Evolutionary conservation across 2,329 filamentous ascomycete genomes (phyloP).

Genomic region (Boeremia lycopersici): DNA sequence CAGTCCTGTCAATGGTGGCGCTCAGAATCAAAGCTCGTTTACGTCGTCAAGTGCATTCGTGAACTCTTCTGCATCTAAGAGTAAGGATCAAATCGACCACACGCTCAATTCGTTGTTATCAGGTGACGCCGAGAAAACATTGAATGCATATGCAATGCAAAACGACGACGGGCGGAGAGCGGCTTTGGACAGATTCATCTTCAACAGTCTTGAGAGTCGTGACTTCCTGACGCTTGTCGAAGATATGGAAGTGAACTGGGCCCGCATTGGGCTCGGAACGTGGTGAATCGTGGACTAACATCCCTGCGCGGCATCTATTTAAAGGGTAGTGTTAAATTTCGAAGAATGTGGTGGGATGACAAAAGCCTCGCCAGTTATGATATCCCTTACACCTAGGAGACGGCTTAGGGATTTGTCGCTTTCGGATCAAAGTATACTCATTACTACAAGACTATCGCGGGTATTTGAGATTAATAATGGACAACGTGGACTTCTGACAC

Average conservation of each 20-base stretch:
- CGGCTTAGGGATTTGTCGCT: background rate
- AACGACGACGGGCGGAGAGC: constrained; percentile 49
- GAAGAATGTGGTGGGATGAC: constrained; percentile 5
- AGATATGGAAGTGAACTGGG: constrained; percentile 58
- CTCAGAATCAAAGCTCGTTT: constrained; percentile 9
- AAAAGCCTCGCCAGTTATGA: background rate
- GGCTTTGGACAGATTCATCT: constrained; percentile 58
- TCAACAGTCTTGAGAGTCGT: constrained; percentile 56
- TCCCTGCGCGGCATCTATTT: background rate
- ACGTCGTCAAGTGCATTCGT: constrained; percentile 3
- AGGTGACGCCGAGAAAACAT: constrained; percentile 19
- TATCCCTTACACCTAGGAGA: background rate
- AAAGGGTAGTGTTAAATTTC: background rate
- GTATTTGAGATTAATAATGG: background rate
- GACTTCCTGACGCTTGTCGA: constrained; percentile 58
- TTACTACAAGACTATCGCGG: background rate
- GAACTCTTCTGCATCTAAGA: constrained; percentile 14
- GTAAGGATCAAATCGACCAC: background rate
- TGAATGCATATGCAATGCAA: constrained; percentile 46
- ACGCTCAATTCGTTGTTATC: background rate
- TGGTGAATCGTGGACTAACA: background rate
- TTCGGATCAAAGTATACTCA: background rate
- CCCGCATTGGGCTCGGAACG: constrained; percentile 29
- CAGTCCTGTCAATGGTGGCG: constrained; percentile 19
- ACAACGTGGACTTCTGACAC: too few relatives aligned